Conservation (phyloP, 2,329 filamentous ascomycete genomes). For the Claviceps humidiphila region DNA sequence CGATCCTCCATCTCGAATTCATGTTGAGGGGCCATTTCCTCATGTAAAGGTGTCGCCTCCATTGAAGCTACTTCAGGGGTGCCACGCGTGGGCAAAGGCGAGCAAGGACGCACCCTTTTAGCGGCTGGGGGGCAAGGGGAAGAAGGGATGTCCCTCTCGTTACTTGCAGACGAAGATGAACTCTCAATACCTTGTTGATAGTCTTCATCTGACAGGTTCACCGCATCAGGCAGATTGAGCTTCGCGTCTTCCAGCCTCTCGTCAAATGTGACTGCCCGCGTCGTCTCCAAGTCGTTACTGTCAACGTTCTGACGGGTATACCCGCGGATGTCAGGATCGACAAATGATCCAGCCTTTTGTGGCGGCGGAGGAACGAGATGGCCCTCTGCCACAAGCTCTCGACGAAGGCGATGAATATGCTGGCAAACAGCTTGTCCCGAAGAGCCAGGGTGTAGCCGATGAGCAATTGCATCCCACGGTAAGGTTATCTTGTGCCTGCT, state of each 20-base stretch:
- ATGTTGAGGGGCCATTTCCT: background rate
- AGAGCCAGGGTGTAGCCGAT: slow-evolving; percentile 27
- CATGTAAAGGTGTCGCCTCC: background rate
- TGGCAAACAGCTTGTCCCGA: slow-evolving; percentile 26
- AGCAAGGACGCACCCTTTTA: background rate
- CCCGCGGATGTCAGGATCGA: slow-evolving; percentile 19
- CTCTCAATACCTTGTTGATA: background rate
- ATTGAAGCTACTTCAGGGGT: background rate
- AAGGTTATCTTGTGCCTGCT: slow-evolving; percentile 17
- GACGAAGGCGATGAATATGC: slow-evolving; percentile 23
- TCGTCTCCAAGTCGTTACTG: slow-evolving; percentile 13
- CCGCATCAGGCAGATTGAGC: slow-evolving; percentile 15
- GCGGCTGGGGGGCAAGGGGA: slow-evolving; percentile 6
- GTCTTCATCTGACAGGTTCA: slow-evolving; percentile 6
- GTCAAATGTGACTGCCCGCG: slow-evolving; percentile 18
- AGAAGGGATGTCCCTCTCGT: slow-evolving; percentile 1
- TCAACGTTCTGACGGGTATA: slow-evolving; percentile 16
- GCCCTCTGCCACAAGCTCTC: slow-evolving; percentile 23
- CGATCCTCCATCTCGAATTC: background rate
- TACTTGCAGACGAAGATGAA: slow-evolving; percentile 2
- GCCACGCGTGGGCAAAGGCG: slow-evolving; percentile 7
- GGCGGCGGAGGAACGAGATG: slow-evolving; percentile 26
- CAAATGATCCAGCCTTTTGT: slow-evolving; percentile 12
- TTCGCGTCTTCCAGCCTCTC: slow-evolving; percentile 20
- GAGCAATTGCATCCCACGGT: slow-evolving; percentile 27